Base-by-base conservation (phyloP, 331 rosid species). In the Acacia pycnantha region DNA sequence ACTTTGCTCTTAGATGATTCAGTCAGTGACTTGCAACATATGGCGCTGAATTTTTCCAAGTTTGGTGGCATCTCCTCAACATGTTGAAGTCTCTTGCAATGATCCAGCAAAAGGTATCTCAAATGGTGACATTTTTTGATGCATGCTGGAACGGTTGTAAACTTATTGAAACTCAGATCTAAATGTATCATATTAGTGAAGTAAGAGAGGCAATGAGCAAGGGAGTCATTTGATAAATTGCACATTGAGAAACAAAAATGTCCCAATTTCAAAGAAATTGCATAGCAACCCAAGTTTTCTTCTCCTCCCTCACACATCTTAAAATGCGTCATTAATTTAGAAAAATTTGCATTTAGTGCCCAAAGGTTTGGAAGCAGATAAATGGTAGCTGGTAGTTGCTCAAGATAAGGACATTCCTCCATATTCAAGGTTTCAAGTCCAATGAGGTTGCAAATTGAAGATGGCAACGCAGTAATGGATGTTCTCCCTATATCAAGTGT, bases 211-310 rank as follows among this genome's bases (percentile, higher is more conserved):
- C 40, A 37, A 37, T 0, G 7, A 1, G 8, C 68, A 19, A 82
- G 76, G 16, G 27, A 58, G 2, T 82, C 59, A 41, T 85, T 22
- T 29, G 75, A 9, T 5, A 85, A 65, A 18, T 48, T 78, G 71
- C 79, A 59, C 0, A 19, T 0, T 0, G 12, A 0, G 13, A 65
- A 64, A 24, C 1, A 61, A 61, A 61, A 24, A 11, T 11, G 16
- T 61, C 4, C 19, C 21, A 26, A 27, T 27, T 59, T 43, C 43
- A 37, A 44, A 40, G 26, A 31, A 3, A 14, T 1, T 61, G 19
- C 37, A 24, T 1, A 12, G 19, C 37, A 27, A 12, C 27, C 37
- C 33, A 13, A 61, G 9, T 26, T 61, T 26, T 4, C 27, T 11
- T 48, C 31, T 79, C 54, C 79, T 37, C 18, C 56, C 2, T 80